Evolutionary conservation across 2,329 filamentous ascomycete genomes (phyloP), one percentile per base, ranked within the genome.

Genomic region (Dactylellina cionopaga): DNA sequence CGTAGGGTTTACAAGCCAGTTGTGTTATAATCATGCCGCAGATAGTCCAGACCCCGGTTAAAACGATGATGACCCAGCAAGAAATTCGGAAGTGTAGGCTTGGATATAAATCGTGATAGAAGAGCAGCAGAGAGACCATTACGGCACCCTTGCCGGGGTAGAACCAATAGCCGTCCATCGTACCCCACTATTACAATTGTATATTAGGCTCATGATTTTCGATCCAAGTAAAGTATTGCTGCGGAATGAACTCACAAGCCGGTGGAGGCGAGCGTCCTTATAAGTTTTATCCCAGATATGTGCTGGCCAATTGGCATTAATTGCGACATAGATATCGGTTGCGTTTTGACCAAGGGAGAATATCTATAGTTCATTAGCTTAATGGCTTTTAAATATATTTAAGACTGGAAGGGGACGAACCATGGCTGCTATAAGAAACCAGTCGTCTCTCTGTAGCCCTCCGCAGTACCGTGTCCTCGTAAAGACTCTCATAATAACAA

Each of bases 201-300:
- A 33, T n/a, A 10, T 35, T 52, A 52, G 27, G 3, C n/a, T n/a
- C n/a, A n/a, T n/a, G n/a, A n/a, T n/a, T 19, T 13, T 33, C 11
- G 17, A 10, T n/a, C n/a, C n/a, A 27, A 17, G 24, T n/a, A 3
- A 51, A 33, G 13, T 17, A 22, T 7, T 24, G 13, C 6, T 22
- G 19, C 41, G 15, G 5, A 47, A 27, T n/a, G n/a, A n/a, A 22
- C 47, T 52, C 25, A 52, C 47, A 17, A 52, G 25, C 7, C 47
- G 5, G 25, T 52, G 47, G 5, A 52, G 25, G 3, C 29, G 13
- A 35, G 47, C 47, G 6, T 52, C 25, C 27, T 19, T 13, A 9
- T 33, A 13, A 10, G 47, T 35, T 52, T 52, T 52, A 19, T 52
- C 47, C 47, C 47, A 52, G 35, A 52, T 52, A 52, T 52, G 47